Base-by-base conservation (phyloP, 2,329 filamentous ascomycete species). In the Penicillium sp. region DNA sequence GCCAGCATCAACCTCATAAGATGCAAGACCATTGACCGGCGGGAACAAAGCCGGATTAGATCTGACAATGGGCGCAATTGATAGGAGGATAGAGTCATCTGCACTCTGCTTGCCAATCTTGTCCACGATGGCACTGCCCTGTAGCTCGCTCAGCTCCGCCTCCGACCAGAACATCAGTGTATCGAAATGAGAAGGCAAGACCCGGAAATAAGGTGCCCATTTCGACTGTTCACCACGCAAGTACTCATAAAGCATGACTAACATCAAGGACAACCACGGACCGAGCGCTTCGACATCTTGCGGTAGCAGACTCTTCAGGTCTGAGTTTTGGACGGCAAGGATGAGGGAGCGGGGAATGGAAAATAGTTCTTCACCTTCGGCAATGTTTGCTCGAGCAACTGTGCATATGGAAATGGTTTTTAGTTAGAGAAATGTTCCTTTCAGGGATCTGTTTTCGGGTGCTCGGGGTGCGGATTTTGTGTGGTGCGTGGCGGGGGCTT, bases 131-230 rank as follows among this genome's bases (percentile, higher is more conserved):
- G 89, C 84, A 68, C 89, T 92, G 18, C 87, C 89, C 74, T 93
- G 87, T 8, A 96, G 82, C 65, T 88, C 81, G 0, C 78, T 75
- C 2, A 96, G 79, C 70, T 96, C 91, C 1, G 78, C 75, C 0
- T 82, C 77, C 2, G 82, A 78, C 92, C 92, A 97, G 75, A 92
- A 96, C 89, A 97, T 96, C 61, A 93, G 82, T 2, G 90, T 95
- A 70, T 94, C 85, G 68, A 96, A 96, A 1, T 75, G 67, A 51
- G 70, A 69, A 2, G 91, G 91, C 5, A 96, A 80, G 20, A 96
- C 79, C 54, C 86, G 81, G 62, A 96, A 86, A 72, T 96, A 96
- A 0, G 86, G 81, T 60, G 85, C 84, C 92, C 92, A 96, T 8
- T 74, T 76, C 1, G 91, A 95, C 1, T 75, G 57, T 65, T 77